These are phyloP conservation scores for Aspergillus sojae DNA, from an alignment of 2,329 filamentous ascomycete species.

Conservation along the genomic window DNA sequence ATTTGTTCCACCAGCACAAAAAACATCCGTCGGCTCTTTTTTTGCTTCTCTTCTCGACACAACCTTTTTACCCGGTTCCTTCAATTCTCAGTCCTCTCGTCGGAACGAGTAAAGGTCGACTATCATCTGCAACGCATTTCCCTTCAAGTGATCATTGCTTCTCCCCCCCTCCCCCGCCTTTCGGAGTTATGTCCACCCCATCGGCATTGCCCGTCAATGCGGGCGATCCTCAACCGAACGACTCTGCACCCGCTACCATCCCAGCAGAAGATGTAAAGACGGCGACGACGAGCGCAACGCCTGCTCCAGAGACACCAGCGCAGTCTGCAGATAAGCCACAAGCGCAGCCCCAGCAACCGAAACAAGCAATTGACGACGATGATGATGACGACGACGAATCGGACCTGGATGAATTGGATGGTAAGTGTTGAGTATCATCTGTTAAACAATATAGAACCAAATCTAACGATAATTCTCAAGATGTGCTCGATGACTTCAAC, in stretches of 20 bases:
- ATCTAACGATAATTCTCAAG: slow-evolving; percentile 48
- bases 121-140: not conserved
- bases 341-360: slow-evolving; percentile 13
- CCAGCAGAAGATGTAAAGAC: slow-evolving; percentile 1
- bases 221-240: slow-evolving; percentile 7
- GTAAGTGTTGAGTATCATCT: slow-evolving; percentile 45
- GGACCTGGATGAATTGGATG: slow-evolving; percentile 93
- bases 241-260: not conserved
- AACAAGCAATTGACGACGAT: not conserved
- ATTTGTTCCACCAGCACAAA: not conserved
- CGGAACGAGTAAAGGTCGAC: not conserved
- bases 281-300: not conserved
- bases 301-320: not conserved
- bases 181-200: slow-evolving; percentile 17
- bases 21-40: not conserved
- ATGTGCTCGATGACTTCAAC: slow-evolving; percentile 86
- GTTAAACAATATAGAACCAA: not conserved
- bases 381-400: slow-evolving; percentile 72
- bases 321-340: not conserved
- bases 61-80: not conserved
- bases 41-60: not conserved
- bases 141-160: not conserved
- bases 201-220: slow-evolving; percentile 10
- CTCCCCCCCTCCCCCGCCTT: not conserved
- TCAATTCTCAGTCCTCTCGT: not conserved